Evolutionary conservation across 768 basidiomycete species (phyloP).

Genomic region (Boletus tomentosulus): DNA sequence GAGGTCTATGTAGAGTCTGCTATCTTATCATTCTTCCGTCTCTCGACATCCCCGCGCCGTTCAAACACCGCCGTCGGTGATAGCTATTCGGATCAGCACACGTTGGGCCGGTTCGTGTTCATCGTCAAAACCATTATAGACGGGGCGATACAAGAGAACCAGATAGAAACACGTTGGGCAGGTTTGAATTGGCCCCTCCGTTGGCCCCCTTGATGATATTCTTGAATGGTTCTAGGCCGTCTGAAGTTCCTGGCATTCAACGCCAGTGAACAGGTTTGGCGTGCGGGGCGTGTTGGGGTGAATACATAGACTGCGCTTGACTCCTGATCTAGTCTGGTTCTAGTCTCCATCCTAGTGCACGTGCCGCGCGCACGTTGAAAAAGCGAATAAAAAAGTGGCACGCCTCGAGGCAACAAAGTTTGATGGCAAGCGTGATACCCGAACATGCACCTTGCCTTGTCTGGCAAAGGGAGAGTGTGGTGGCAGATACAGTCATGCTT

Average conservation of each 20-base stretch:
- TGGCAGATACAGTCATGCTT: not conserved
- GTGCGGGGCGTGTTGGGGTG: not conserved
- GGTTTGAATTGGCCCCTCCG: not conserved
- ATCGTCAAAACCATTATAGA: not conserved
- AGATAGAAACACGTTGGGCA: not conserved
- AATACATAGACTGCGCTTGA: not conserved
- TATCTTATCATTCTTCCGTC: slow-evolving; percentile 25
- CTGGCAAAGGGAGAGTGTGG: not conserved
- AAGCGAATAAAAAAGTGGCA: slow-evolving; percentile 6
- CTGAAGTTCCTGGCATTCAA: slow-evolving; percentile 6
- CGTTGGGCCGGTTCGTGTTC: slow-evolving; percentile 1
- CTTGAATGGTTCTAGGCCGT: not conserved
- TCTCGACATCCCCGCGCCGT: slow-evolving; percentile 16
- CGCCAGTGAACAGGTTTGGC: slow-evolving; percentile 12
- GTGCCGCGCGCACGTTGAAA: slow-evolving; percentile 14
- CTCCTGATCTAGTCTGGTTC: not conserved
- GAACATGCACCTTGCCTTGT: slow-evolving; percentile 3
- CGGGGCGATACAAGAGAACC: not conserved
- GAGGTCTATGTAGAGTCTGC: slow-evolving; percentile 8
- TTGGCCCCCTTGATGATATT: not conserved
- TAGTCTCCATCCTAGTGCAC: slow-evolving; percentile 4
- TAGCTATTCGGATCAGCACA: not conserved
- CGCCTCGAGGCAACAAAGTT: slow-evolving; percentile 29
- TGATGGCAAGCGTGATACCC: slow-evolving; percentile 17
- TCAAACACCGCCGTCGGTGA: slow-evolving; percentile 14